A percentile compares a stretch with the other conserved stretches of the same genome.
Conservation (phyloP, 2,329 filamentous ascomycete genomes). For the Hymenoscyphus occultus region DNA sequence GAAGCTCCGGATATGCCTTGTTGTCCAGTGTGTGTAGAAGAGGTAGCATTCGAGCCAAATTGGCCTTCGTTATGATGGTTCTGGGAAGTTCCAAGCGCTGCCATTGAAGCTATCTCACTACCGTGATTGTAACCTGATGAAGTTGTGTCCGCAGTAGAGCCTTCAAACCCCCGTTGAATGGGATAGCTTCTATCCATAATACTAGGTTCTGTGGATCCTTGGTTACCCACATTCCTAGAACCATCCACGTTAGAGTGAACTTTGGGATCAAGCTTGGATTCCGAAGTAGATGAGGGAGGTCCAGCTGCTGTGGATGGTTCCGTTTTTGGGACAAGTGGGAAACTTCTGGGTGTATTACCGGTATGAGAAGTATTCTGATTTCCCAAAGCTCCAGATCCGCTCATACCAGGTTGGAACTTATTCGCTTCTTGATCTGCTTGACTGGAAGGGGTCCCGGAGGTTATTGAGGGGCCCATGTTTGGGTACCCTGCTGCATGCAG, state of each 20-base stretch:
- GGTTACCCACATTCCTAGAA: slow-evolving; percentile 47
- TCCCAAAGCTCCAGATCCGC: slow-evolving; percentile 43
- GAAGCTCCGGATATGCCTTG: not conserved
- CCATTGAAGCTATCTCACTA: not conserved
- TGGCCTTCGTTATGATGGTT: not conserved
- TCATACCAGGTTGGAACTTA: slow-evolving; percentile 47
- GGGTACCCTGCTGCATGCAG: slow-evolving; percentile 5
- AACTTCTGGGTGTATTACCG: not conserved
- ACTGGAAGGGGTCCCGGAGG: slow-evolving; percentile 34
- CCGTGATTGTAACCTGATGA: not conserved
- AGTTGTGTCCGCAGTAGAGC: not conserved
- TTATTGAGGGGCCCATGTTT: slow-evolving; percentile 24
- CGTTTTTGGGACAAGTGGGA: not conserved
- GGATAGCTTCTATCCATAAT: slow-evolving; percentile 6
- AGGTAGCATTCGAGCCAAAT: not conserved
- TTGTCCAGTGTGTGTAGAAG: not conserved
- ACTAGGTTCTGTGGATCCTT: not conserved
- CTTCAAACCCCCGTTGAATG: not conserved
- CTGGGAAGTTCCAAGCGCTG: not conserved
- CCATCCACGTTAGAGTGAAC: slow-evolving; percentile 50
- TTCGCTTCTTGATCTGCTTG: slow-evolving; percentile 47
- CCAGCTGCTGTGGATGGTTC: slow-evolving; percentile 36
- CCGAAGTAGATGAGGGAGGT: slow-evolving; percentile 36
- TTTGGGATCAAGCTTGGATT: slow-evolving; percentile 51
- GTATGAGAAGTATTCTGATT: slow-evolving; percentile 1